These are phyloP conservation scores for Globisporangium radiosum DNA, from an alignment of 352 stramenopile species.

Conservation along the genomic window DNA sequence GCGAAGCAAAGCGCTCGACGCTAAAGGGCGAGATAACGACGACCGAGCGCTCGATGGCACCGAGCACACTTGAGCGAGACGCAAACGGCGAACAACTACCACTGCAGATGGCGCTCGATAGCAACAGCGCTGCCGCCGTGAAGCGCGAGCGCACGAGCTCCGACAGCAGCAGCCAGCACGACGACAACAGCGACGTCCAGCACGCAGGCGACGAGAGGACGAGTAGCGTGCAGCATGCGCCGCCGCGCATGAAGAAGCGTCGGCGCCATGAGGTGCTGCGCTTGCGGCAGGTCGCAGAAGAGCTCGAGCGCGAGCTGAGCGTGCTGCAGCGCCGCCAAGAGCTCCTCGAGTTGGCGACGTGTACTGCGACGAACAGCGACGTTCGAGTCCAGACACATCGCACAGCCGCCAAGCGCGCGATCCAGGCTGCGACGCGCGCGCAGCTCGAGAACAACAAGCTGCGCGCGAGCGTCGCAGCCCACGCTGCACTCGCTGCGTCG, in stretches of 20 bases:
- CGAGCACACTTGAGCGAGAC: no score
- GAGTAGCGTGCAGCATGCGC: not conserved
- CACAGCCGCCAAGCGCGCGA: slow-evolving; percentile 25
- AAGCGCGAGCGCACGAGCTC: not conserved
- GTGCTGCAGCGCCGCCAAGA: not conserved
- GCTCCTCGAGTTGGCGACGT: no score
- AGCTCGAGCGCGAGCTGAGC: not conserved
- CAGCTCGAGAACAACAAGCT: slow-evolving; percentile 44
- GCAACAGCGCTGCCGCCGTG: not conserved
- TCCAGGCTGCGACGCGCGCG: slow-evolving; percentile 23
- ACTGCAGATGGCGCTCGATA: no score
- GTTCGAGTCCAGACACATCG: no score
- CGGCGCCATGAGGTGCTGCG: slow-evolving; percentile 4
- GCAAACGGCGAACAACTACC: no score
- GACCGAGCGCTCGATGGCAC: no score
- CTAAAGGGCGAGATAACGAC: no score
- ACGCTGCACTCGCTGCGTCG: slow-evolving; percentile 28
- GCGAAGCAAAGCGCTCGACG: no score
- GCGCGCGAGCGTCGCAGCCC: slow-evolving; percentile 28
- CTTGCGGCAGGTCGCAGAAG: not conserved
- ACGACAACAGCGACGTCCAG: not conserved
- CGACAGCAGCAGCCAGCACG: no score
- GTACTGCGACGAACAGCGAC: no score
- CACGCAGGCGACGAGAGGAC: no score
- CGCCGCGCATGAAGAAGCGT: slow-evolving; percentile 2